phyloP scores from a whole-genome alignment of 768 basidiomycete genomes.

The Cystobasidium ongulense region DNA sequence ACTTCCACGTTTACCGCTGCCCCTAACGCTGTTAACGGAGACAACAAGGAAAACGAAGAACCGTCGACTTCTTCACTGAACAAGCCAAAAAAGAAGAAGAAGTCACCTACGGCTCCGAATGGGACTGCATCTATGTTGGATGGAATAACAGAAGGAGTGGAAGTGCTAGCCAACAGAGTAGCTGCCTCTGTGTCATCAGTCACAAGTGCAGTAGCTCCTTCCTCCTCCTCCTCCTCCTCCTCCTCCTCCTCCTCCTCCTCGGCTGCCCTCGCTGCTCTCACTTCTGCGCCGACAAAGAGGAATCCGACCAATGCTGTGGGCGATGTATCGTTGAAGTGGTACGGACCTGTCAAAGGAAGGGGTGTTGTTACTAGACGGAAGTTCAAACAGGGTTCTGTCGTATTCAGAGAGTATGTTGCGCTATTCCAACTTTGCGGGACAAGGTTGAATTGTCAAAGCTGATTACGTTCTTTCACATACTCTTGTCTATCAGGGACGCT shows the following conservation, averaged over 20 bases:
- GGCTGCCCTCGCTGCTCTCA: not conserved
- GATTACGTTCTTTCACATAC: not conserved
- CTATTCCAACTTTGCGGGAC: not conserved
- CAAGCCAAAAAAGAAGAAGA: slow-evolving; percentile 3
- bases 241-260: not conserved
- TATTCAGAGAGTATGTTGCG: slow-evolving; percentile 22
- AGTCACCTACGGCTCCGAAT: not conserved
- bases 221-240: not conserved
- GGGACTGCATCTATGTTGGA: not conserved
- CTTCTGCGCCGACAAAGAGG: not conserved
- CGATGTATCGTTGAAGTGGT: slow-evolving; percentile 14
- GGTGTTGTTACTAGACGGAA: slow-evolving; percentile 10
- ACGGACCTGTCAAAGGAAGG: not conserved
- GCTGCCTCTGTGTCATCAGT: not conserved
- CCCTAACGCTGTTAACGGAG: not conserved
- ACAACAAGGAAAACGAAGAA: slow-evolving; percentile 11
- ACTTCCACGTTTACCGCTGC: not conserved
- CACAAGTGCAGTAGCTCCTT: not conserved
- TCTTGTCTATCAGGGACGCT: slow-evolving; percentile 2
- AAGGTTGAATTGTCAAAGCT: too few relatives aligned
- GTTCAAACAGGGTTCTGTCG: slow-evolving; percentile 2
- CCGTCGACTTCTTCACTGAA: not conserved
- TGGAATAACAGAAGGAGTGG: not conserved
- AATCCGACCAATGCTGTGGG: not conserved
- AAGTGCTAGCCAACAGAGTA: not conserved